Percentiles rank a stretch among this genome's conserved stretches.
These are phyloP conservation scores for Kodamaea suecica DNA, from an alignment of 1,139 yeast genomes.

Conservation along the genomic window DNA sequence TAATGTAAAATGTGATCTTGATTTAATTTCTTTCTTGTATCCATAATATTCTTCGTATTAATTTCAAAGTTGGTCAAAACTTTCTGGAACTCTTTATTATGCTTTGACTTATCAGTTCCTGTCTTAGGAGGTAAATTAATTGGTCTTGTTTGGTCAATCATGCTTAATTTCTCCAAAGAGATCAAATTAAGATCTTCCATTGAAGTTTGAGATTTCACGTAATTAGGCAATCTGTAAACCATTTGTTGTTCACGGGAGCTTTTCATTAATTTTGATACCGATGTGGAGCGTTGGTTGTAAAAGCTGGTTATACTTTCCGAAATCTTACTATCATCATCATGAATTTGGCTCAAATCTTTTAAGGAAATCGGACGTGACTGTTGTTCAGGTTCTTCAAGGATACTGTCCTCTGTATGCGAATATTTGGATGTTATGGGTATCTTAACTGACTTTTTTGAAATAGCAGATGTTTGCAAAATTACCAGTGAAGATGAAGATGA, in stretches of 20 bases:
- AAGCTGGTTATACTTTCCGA: conserved; percentile 37
- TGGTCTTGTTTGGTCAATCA: conserved; percentile 45
- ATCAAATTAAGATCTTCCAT: conserved; percentile 40
- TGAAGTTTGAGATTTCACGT: conserved; percentile 41
- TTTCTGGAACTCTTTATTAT: conserved; percentile 37
- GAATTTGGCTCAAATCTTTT: conserved; percentile 4
- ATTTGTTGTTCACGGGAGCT: conserved; percentile 32
- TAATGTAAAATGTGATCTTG: conserved; percentile 20
- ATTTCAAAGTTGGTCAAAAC: conserved; percentile 32
- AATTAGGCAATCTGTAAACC: conserved; percentile 37
- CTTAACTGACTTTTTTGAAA: background rate
- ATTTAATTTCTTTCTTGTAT: conserved; percentile 20
- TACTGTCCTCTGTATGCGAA: conserved; percentile 15
- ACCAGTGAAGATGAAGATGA: background rate
- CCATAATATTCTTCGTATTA: conserved; percentile 21
- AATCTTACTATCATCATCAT: conserved; percentile 34
- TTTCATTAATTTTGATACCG: conserved; percentile 33
- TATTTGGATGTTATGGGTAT: background rate
- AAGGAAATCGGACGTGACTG: conserved; percentile 1
- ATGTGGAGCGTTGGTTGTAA: conserved; percentile 36
- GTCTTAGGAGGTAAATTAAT: conserved; percentile 46
- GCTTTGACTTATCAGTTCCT: conserved; percentile 34
- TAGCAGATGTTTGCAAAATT: background rate
- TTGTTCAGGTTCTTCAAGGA: conserved; percentile 18
- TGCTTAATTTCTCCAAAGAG: conserved; percentile 40